phyloP scores from a whole-genome alignment of 2,329 filamentous ascomycete species.

The Alternaria angustiovoidea region DNA sequence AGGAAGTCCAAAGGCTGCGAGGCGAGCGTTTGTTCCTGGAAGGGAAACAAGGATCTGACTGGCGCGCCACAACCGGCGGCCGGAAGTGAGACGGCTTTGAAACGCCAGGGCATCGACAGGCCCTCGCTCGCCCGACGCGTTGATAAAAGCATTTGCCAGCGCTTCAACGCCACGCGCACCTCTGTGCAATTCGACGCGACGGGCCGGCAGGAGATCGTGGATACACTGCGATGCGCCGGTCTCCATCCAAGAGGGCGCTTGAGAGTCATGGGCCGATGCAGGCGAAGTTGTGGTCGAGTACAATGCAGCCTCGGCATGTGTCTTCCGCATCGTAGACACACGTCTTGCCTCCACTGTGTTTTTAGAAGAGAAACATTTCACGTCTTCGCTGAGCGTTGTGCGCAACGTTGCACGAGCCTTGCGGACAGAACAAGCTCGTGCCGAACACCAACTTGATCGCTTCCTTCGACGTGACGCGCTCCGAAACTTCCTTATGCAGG shows the following conservation, averaged over 20 bases:
- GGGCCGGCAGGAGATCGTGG: slow-evolving; percentile 34
- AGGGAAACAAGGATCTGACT: slow-evolving; percentile 25
- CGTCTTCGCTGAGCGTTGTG: not conserved
- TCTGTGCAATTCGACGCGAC: slow-evolving; percentile 34
- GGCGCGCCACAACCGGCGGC: slow-evolving; percentile 40
- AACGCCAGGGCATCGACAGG: slow-evolving; percentile 23
- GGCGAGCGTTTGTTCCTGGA: slow-evolving; percentile 40
- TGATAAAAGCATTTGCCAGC: slow-evolving; percentile 29
- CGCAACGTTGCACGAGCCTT: slow-evolving; percentile 12
- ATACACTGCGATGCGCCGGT: slow-evolving; percentile 26
- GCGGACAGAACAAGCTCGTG: slow-evolving; percentile 2
- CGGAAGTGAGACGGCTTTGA: slow-evolving; percentile 33
- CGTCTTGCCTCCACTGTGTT: not conserved
- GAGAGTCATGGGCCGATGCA: slow-evolving; percentile 14
- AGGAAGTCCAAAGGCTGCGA: slow-evolving; percentile 33
- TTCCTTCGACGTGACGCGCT: not conserved
- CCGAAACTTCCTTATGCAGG: slow-evolving; percentile 7
- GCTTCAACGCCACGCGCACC: slow-evolving; percentile 38
- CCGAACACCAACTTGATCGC: slow-evolving; percentile 2
- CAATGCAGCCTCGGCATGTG: slow-evolving; percentile 1
- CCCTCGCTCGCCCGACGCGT: slow-evolving; percentile 31
- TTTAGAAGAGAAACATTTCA: not conserved
- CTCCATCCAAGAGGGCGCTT: slow-evolving; percentile 7
- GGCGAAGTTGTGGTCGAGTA: not conserved
- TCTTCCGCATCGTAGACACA: not conserved